Evolutionary conservation across 2,329 filamentous ascomycete genomes (phyloP), one percentile per base, ranked within the genome.

Genomic region (Aspergillus ochraceoroseus): DNA sequence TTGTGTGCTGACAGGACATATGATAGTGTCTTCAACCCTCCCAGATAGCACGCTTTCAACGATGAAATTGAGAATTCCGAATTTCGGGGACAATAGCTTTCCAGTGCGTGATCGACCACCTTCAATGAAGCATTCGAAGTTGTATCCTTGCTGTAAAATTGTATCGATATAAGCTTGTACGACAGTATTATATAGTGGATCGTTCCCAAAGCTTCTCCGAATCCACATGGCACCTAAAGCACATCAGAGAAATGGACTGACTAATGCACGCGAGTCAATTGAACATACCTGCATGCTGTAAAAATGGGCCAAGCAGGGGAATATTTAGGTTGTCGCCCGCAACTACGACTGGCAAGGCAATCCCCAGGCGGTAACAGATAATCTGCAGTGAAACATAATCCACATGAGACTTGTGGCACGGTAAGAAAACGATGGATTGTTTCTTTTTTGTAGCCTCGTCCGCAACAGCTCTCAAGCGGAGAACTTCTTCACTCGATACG

Each of bases 121-220:
- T 68, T 98, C 92, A 44, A 98, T 94, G 56, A 98, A 98, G 63
- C 92, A 98, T 64, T 95, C 90, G 33, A 98, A 79, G 61, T 98
- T 96, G 66, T 83, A 95, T 0, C 92, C 92, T 49, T 87, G 82
- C 57, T 92, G 86, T 2, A 98, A 72, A 29, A 98, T 63, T 0
- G 87, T 94, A 62, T 98, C 92, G 54, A 98, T 88, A 58, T 98
- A 98, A 5, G 88, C 79, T 64, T 98, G 92, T 5, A 98, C 90
- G n/a, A 96, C 73, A 0, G 89, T 90, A 4, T 81, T 80, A 62
- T 98, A 98, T 1, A 98, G 70, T 23, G 85, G 79, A 61, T 98
- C 92, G 47, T 95, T 86, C 28, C 88, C 89, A 64, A 98, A 98
- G 35, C 85, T 85, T 32, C 92, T 74, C 34, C 92, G 79, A 58